Evolutionary conservation across 208 protist species (phyloP), one percentile per base, ranked within the genome.

Genomic region (Wallacemonas sp.): DNA sequence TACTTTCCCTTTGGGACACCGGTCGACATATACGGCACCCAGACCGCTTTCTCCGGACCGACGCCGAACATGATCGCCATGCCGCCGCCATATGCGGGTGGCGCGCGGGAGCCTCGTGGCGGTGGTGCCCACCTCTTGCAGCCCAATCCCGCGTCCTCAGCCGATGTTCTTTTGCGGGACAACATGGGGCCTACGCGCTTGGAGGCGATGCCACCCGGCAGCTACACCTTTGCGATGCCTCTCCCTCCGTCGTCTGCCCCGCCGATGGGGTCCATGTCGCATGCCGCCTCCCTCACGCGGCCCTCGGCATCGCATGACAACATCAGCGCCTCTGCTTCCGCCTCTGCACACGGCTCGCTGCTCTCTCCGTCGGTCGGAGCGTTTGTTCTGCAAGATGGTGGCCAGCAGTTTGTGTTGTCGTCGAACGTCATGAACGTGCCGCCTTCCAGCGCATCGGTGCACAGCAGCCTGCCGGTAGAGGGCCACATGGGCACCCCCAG

Each of bases 351-450:
- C 30, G 51, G 30, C 51, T 58, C 51, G 12, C 51, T 58, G 15
- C 51, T 58, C 4, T 49, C 39, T 8, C 56, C 56, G 38, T 28
- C 34, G 24, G 56, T 30, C 22, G 41, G 56, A 17, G 26, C 62
- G 2, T 34, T 66, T 21, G 69, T 84, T 60, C 46, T 84, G 30
- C 55, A 75, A 38, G 64, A 80, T 1, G 66, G 66, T 38, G 63
- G 73, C 24, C 69, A 69, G 22, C 79, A 84, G 67, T 80, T 72
- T 46, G 61, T 84, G 34, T 63, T 84, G 0, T 71, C 73, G 1
- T 56, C 49, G 1, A 72, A 82, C 46, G 64, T 68, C 1, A 54
- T 82, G 2, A 82, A 84, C 51, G 46, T 72, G 47, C 63, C 34
- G 21, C 45, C 26, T 34, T 38, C 66, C 2, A 31, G 42, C 14